Evolutionary conservation across 352 stramenopile genomes (phyloP).

Genomic region (Globisporangium middletonii): DNA sequence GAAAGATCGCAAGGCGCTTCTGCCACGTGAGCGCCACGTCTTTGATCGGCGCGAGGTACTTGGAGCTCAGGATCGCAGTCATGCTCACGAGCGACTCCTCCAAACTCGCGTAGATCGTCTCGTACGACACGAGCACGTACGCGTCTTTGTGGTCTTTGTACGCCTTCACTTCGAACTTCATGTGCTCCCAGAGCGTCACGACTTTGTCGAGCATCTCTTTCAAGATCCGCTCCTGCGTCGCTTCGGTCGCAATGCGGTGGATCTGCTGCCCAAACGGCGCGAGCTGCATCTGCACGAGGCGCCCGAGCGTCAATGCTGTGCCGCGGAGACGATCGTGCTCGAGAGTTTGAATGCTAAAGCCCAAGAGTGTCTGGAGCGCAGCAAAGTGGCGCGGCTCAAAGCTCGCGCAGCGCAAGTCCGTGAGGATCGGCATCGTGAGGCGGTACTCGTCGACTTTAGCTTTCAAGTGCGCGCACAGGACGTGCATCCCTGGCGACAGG

Average conservation of each 20-base stretch:
- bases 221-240: slow-evolving; percentile 79
- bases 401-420: slow-evolving; percentile 43
- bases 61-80: slow-evolving; percentile 86
- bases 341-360: slow-evolving; percentile 62
- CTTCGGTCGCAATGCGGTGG: slow-evolving; percentile 77
- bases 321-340: slow-evolving; percentile 2
- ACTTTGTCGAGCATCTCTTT: slow-evolving; percentile 91
- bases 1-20: slow-evolving; percentile 57
- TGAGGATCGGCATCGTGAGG: slow-evolving; percentile 69
- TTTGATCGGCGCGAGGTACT: slow-evolving; percentile 82
- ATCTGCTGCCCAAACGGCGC: slow-evolving; percentile 71
- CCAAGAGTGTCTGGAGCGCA: slow-evolving; percentile 57
- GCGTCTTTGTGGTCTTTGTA: slow-evolving; percentile 91
- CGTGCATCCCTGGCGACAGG: slow-evolving; percentile 36
- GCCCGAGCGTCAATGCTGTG: slow-evolving; percentile 58
- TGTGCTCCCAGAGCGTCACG: slow-evolving; percentile 64
- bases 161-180: slow-evolving; percentile 83
- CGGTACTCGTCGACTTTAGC: slow-evolving; percentile 77
- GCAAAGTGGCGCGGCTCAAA: slow-evolving; percentile 65
- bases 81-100: slow-evolving; percentile 90
- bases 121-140: slow-evolving; percentile 76
- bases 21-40: slow-evolving; percentile 66
- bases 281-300: slow-evolving; percentile 79
- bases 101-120: slow-evolving; percentile 69
- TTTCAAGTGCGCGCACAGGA: slow-evolving; percentile 60